Conservation (phyloP, 2,329 filamentous ascomycete genomes). For the Fusarium napiforme region DNA sequence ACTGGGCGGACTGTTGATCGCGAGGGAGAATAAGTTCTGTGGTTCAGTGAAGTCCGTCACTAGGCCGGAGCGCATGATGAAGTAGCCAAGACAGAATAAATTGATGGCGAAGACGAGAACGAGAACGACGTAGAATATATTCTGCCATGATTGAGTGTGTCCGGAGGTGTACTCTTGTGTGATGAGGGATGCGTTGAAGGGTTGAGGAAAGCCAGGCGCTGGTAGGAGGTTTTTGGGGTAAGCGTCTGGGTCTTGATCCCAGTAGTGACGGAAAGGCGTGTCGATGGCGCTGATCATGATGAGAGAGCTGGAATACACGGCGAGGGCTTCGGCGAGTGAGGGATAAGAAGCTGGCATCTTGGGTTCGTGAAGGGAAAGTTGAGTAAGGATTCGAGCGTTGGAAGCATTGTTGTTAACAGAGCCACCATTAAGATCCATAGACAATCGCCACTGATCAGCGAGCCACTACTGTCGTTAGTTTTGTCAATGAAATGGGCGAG, state of each 20-base stretch:
- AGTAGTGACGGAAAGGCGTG: slow-evolving; percentile 70
- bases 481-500: accelerated
- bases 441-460: slow-evolving; percentile 63
- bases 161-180: slow-evolving; percentile 78
- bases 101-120: slow-evolving; percentile 74
- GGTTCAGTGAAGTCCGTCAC: slow-evolving; percentile 85
- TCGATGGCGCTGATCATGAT: slow-evolving; percentile 69
- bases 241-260: slow-evolving; percentile 53
- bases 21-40: slow-evolving; percentile 77
- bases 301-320: slow-evolving; percentile 75
- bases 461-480: slow-evolving; percentile 53
- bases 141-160: slow-evolving; percentile 69
- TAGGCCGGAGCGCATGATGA: slow-evolving; percentile 65
- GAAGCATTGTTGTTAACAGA: slow-evolving; percentile 65
- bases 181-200: slow-evolving; percentile 72
- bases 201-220: slow-evolving; percentile 59
- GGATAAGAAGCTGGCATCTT: slow-evolving; percentile 65
- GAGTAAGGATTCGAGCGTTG: slow-evolving; percentile 66
- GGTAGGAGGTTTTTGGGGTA: slow-evolving; percentile 49
- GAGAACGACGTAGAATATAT: slow-evolving; percentile 74
- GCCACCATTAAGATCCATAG: slow-evolving; percentile 68
- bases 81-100: slow-evolving; percentile 71
- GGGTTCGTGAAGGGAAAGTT: slow-evolving; percentile 58
- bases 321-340: slow-evolving; percentile 78
- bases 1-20: slow-evolving; percentile 67